Evolutionary conservation across 1,139 yeast species (phyloP).

Genomic region (Yamadazyma spencermartinsiae): DNA sequence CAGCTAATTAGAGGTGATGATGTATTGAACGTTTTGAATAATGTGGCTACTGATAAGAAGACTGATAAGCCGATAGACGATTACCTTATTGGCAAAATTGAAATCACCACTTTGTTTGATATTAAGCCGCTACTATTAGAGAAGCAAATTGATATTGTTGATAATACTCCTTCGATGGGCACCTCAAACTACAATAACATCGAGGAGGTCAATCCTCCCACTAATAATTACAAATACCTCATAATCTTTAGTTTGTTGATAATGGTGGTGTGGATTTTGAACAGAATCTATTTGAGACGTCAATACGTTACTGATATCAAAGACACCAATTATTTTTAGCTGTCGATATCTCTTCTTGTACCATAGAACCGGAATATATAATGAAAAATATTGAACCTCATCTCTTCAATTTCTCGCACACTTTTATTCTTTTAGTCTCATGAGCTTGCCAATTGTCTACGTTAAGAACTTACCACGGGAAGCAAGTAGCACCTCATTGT

Average conservation of each 20-base stretch:
- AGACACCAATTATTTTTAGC: constrained; percentile 23
- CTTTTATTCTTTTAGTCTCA: too few relatives aligned
- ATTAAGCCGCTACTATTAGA: constrained; percentile 10
- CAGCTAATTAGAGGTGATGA: constrained; percentile 45
- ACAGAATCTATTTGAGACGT: constrained; percentile 20
- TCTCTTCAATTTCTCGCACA: constrained; percentile 3
- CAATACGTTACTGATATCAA: constrained; percentile 31
- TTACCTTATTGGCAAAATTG: constrained; percentile 31
- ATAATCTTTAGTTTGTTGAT: constrained; percentile 19
- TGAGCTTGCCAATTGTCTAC: constrained; percentile 48
- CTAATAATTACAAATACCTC: constrained; percentile 18
- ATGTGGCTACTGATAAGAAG: constrained; percentile 34
- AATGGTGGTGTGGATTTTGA: constrained; percentile 17
- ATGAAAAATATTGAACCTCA: background rate
- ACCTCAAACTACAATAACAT: constrained; percentile 5
- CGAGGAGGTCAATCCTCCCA: constrained; percentile 14
- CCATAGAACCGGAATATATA: too few relatives aligned
- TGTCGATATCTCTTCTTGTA: background rate
- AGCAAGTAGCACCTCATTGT: constrained; percentile 48
- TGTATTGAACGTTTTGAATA: constrained; percentile 38
- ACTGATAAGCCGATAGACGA: constrained; percentile 40
- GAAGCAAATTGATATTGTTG: constrained; percentile 7
- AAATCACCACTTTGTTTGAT: constrained; percentile 15
- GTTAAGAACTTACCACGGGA: constrained; percentile 63
- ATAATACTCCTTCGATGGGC: constrained; percentile 7